Evolutionary conservation across 106 monocot species (phyloP).

Genomic region (Dendrobium catenatum): DNA sequence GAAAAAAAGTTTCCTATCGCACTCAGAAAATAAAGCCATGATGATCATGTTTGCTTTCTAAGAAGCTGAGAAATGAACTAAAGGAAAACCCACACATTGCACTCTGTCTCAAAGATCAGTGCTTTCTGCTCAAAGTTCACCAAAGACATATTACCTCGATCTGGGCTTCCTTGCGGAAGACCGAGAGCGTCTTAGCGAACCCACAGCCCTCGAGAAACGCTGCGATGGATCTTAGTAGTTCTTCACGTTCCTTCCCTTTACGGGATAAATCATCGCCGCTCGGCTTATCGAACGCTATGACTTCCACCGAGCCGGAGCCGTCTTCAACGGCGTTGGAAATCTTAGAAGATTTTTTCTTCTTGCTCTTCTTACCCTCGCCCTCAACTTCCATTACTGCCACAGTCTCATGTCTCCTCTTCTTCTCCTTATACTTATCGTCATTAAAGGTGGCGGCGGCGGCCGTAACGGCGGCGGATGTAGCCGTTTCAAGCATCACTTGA

Average conservation of each 20-base stretch:
- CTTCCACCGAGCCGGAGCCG: not conserved
- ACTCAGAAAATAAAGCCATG: not conserved
- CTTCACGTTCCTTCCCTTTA: not conserved
- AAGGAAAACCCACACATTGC: not conserved
- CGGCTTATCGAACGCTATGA: not conserved
- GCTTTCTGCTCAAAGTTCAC: not conserved
- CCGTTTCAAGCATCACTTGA: slow-evolving; percentile 30
- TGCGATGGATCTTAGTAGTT: slow-evolving; percentile 32
- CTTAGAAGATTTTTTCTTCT: slow-evolving; percentile 7
- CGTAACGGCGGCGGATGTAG: not conserved
- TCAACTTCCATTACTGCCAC: slow-evolving; percentile 3
- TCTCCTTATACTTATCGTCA: not conserved
- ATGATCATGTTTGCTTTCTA: not conserved
- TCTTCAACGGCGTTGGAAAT: slow-evolving; percentile 4
- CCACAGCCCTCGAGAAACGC: slow-evolving; percentile 37
- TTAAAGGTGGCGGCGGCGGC: not conserved
- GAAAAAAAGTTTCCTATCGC: no score
- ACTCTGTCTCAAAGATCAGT: not conserved
- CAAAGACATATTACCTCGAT: slow-evolving; percentile 18
- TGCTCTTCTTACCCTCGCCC: slow-evolving; percentile 18
- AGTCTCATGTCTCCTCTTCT: not conserved
- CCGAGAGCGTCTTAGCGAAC: slow-evolving; percentile 25
- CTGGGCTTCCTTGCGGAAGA: slow-evolving; percentile 32
- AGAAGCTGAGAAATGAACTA: not conserved
- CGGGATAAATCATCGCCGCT: not conserved